phyloP scores from a whole-genome alignment of 106 monocot species.

The Hemerocallis citrina region DNA sequence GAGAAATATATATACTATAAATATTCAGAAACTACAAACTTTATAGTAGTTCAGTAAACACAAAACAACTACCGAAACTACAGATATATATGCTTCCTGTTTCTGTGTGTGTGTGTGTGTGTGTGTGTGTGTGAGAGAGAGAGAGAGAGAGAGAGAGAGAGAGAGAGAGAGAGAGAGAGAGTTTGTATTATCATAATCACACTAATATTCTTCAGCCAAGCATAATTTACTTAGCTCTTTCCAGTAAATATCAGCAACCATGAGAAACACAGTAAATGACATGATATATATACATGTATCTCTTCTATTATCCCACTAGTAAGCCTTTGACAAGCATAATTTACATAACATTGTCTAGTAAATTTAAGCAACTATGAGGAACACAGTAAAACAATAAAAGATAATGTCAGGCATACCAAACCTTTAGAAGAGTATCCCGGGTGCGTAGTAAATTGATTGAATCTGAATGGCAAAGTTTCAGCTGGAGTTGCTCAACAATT shows the following conservation, averaged over 20 bases:
- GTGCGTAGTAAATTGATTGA: conserved; percentile 67
- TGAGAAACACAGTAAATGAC: too few relatives aligned
- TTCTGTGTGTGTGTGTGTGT: too few relatives aligned
- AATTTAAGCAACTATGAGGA: neutral
- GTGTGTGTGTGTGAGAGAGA: too few relatives aligned
- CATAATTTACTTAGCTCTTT: too few relatives aligned
- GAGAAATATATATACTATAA: too few relatives aligned
- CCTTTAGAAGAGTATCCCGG: conserved; percentile 88
- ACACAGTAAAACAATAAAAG: neutral
- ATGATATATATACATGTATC: too few relatives aligned
- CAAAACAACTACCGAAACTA: neutral
- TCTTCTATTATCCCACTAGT: too few relatives aligned
- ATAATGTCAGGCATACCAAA: neutral
- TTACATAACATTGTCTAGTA: neutral
- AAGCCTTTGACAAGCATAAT: neutral
- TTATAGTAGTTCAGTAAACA: neutral
- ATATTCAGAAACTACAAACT: too few relatives aligned
- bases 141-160: too few relatives aligned
- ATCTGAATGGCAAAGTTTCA: conserved; percentile 46
- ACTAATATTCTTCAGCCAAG: too few relatives aligned
- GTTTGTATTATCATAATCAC: neutral
- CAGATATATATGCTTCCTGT: neutral
- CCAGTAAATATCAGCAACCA: too few relatives aligned
- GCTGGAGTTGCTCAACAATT: conserved; percentile 49
- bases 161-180: neutral